These are phyloP conservation scores for Colletotrichum lupini DNA, from an alignment of 2,329 filamentous ascomycete genomes.

Conservation along the genomic window DNA sequence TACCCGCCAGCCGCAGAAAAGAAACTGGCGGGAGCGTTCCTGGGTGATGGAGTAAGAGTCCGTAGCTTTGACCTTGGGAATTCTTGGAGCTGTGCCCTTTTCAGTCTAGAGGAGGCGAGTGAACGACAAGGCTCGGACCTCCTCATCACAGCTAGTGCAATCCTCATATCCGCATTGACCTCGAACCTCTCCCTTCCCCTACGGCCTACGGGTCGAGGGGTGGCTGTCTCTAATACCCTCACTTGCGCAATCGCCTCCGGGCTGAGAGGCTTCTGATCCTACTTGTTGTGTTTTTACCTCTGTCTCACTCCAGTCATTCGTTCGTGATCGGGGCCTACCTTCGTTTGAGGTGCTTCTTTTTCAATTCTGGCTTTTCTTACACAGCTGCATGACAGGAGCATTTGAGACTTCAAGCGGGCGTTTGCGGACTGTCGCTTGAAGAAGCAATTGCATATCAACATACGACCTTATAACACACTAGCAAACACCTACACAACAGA, in stretches of 20 bases:
- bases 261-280: neutral
- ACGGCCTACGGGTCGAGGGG: neutral
- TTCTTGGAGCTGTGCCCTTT: neutral
- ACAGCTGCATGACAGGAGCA: neutral
- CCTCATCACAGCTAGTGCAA: constrained; percentile 31
- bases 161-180: constrained; percentile 34
- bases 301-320: constrained; percentile 14
- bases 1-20: neutral
- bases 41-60: neutral
- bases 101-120: constrained; percentile 10
- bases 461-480: neutral
- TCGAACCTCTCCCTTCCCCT: neutral
- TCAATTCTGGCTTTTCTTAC: neutral
- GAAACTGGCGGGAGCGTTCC: neutral
- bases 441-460: neutral
- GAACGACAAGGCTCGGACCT: constrained; percentile 30
- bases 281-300: neutral
- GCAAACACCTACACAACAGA: neutral
- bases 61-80: constrained; percentile 17
- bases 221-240: constrained; percentile 30
- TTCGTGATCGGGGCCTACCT: neutral
- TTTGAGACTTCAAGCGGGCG: constrained; percentile 7
- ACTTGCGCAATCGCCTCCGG: constrained; percentile 2
- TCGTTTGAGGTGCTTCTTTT: neutral
- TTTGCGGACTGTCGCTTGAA: neutral